phyloP scores from a whole-genome alignment of 2,329 filamentous ascomycete genomes.

The Colletotrichum orchidophilum region DNA sequence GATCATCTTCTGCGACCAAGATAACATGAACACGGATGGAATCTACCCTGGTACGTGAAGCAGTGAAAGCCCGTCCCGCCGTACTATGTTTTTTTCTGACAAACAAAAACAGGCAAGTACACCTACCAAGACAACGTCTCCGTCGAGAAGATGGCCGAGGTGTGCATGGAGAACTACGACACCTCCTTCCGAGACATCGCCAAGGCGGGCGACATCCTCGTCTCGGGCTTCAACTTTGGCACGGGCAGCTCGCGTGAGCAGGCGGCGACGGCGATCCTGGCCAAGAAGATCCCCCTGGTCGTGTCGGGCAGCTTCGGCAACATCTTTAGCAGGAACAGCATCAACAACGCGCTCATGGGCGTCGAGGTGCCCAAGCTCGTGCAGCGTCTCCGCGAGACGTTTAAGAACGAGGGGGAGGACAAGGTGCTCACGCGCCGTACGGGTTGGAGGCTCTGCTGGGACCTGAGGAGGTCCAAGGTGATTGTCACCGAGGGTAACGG shows the following conservation, averaged over 20 bases:
- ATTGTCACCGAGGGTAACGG: constrained; percentile 75
- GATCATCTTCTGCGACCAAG: constrained; percentile 84
- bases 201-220: constrained; percentile 79
- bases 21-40: constrained; percentile 89
- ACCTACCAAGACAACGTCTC: constrained; percentile 91
- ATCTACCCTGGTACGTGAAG: constrained; percentile 78
- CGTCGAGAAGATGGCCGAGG: constrained; percentile 82
- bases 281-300: constrained; percentile 82
- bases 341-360: constrained; percentile 81
- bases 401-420: constrained; percentile 52
- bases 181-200: constrained; percentile 71
- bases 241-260: constrained; percentile 85
- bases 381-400: constrained; percentile 71
- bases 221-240: constrained; percentile 89
- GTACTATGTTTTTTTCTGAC: constrained; percentile 43
- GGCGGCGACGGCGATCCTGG: constrained; percentile 86
- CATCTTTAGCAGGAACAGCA: constrained; percentile 82
- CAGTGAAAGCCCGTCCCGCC: constrained; percentile 58
- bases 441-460: constrained; percentile 86
- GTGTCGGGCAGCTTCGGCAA: constrained; percentile 84
- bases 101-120: constrained; percentile 66
- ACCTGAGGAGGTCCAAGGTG: constrained; percentile 77
- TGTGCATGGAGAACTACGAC: constrained; percentile 97
- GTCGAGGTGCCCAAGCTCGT: constrained; percentile 76
- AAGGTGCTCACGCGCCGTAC: constrained; percentile 76